These are phyloP conservation scores for Saussurea involucrata DNA, from an alignment of 129 eudicot genomes.

Conservation along the genomic window DNA sequence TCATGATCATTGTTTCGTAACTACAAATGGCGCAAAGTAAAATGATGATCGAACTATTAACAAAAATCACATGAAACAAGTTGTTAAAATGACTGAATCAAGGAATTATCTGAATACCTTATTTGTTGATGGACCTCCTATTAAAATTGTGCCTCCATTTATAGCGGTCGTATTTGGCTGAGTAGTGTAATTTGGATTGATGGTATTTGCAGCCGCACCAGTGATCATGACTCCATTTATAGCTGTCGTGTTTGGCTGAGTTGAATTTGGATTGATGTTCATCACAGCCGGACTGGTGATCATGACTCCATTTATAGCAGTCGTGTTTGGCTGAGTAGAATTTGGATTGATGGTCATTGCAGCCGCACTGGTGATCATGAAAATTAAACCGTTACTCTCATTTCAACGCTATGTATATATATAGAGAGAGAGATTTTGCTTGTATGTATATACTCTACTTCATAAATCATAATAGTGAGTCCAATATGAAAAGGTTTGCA, in stretches of 20 bases:
- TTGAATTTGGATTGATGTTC: not conserved
- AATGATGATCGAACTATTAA: not conserved
- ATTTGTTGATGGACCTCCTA: not conserved
- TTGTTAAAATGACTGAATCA: not conserved
- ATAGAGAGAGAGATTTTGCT: constrained; percentile 11
- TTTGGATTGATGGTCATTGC: not conserved
- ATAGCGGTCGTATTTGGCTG: not conserved
- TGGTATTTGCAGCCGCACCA: not conserved
- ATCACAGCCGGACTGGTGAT: not conserved
- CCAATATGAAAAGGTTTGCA: not conserved
- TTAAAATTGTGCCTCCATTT: not conserved
- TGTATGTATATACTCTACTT: not conserved
- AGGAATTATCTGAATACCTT: not conserved
- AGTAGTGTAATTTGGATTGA: not conserved
- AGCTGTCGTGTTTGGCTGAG: too few species aligned
- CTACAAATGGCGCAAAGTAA: not conserved
- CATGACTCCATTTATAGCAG: not conserved
- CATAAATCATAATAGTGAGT: not conserved
- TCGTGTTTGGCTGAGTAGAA: too few species aligned
- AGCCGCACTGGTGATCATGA: not conserved
- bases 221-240: not conserved
- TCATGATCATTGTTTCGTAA: not conserved
- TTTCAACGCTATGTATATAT: not conserved
- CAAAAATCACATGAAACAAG: not conserved
- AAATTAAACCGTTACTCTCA: constrained; percentile 14